A percentile compares a stretch with the other conserved stretches of the same genome.
These are phyloP conservation scores for Botrytis elliptica DNA, from an alignment of 2,329 filamentous ascomycete species.

Conservation along the genomic window DNA sequence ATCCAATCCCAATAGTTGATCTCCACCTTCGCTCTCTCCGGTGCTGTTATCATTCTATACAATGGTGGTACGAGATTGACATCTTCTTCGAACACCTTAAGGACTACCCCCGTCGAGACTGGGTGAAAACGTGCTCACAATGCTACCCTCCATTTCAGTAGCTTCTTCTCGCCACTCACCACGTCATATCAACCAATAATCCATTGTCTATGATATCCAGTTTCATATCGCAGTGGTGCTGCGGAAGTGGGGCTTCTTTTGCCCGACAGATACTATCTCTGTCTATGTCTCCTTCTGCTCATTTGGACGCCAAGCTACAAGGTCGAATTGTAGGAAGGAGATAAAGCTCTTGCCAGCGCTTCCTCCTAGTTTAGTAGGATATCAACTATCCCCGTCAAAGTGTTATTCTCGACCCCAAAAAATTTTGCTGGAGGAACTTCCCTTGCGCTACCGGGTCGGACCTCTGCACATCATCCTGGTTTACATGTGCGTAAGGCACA, in stretches of 20 bases:
- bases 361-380: background rate
- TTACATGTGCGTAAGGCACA: background rate
- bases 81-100: background rate
- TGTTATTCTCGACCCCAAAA: background rate
- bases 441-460: background rate
- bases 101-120: background rate
- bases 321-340: background rate
- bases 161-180: background rate
- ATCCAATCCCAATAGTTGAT: background rate
- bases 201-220: background rate
- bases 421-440: background rate
- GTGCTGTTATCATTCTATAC: background rate
- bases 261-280: background rate
- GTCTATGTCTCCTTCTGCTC: background rate
- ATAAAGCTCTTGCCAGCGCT: background rate
- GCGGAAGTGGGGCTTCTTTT: background rate
- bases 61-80: background rate
- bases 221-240: background rate
- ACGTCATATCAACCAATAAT: conserved; percentile 1
- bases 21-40: conserved; percentile 3
- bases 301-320: background rate
- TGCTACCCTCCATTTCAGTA: background rate
- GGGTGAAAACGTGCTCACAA: background rate
- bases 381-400: background rate
- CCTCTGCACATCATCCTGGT: conserved; percentile 1